Evolutionary conservation across 306 rosid genomes (phyloP), one percentile per base, ranked within the genome.

Genomic region (Cyamopsis tetragonoloba): DNA sequence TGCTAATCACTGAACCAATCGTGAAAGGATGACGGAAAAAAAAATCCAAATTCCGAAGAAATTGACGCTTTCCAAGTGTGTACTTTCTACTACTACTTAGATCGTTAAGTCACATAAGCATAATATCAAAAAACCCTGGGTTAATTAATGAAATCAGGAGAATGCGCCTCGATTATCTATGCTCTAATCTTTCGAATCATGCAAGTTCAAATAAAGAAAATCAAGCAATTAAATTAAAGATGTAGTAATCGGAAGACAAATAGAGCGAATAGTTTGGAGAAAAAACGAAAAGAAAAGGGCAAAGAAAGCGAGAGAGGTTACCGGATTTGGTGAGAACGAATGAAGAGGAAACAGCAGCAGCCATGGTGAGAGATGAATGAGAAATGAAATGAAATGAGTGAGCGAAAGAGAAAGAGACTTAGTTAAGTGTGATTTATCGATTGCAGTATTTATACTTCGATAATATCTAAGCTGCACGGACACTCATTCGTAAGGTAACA

Each of bases 321-420:
- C 91, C 87, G 15, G 85, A 55, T 3, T 57, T 57, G 30, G 88
- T 66, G 6, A 77, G 37, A 57, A 85, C 0, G 78, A 84, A 68
- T 2, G 96, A 86, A 78, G 79, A 71, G 12, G 95, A 81, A 60
- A 86, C 38, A 34, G 88, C 17, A 26, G 85, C 78, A 70, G 95
- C 58, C 97, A 91, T 91, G 3, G 76, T 24, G 55, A 23, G 12
- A 4, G 44, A 42, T 47, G n/a, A n/a, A n/a, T n/a, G n/a, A n/a
- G 15, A 41, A 18, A n/a, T 0, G 17, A 39, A 7, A n/a, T 38
- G 13, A 10, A 15, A 20, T 31, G 66, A 47, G 2, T 4, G 28
- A 1, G 30, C 18, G 47, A 13, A 3, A n/a, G 60, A 26, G 10
- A 6, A 0, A 4, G 24, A 3, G 32, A 28, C 6, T 24, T 5